Evolutionary conservation across 1,284 basidiomycete species (phyloP).

Genomic region (Somion occarium): DNA sequence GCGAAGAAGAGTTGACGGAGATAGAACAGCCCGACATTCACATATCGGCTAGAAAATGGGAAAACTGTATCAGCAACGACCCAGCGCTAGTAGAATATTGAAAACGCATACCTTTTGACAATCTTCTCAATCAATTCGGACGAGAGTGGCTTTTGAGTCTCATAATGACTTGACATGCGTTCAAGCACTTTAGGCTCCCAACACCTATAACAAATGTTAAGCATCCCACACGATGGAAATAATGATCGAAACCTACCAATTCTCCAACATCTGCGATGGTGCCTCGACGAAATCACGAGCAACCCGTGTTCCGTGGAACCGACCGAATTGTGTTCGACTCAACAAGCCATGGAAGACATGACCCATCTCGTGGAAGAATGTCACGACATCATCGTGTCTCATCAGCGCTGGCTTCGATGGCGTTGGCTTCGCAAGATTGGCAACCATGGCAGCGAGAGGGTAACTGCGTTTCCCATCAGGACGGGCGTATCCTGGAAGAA

Average conservation of each 20-base stretch:
- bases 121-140: slow-evolving; percentile 75
- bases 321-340: slow-evolving; percentile 63
- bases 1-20: slow-evolving; percentile 81
- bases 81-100: slow-evolving; percentile 8
- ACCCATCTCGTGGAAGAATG: slow-evolving; percentile 83
- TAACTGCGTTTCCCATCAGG: slow-evolving; percentile 59
- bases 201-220: slow-evolving; percentile 39
- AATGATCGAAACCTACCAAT: slow-evolving; percentile 60
- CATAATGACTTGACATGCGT: slow-evolving; percentile 74
- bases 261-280: slow-evolving; percentile 87
- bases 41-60: slow-evolving; percentile 52
- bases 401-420: slow-evolving; percentile 77
- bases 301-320: slow-evolving; percentile 71
- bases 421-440: slow-evolving; percentile 81
- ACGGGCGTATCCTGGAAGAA: slow-evolving; percentile 56
- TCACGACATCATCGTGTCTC: slow-evolving; percentile 77
- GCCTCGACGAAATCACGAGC: slow-evolving; percentile 77
- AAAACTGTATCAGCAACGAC: not conserved
- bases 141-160: slow-evolving; percentile 69
- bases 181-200: slow-evolving; percentile 76
- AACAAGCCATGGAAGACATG: slow-evolving; percentile 84
- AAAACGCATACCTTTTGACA: slow-evolving; percentile 54
- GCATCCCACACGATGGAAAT: too few species aligned
- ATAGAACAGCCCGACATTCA: slow-evolving; percentile 77
- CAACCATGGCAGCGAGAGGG: slow-evolving; percentile 79